Base-by-base conservation (phyloP, 2,329 filamentous ascomycete genomes). In the Phyllosticta citriasiana region DNA sequence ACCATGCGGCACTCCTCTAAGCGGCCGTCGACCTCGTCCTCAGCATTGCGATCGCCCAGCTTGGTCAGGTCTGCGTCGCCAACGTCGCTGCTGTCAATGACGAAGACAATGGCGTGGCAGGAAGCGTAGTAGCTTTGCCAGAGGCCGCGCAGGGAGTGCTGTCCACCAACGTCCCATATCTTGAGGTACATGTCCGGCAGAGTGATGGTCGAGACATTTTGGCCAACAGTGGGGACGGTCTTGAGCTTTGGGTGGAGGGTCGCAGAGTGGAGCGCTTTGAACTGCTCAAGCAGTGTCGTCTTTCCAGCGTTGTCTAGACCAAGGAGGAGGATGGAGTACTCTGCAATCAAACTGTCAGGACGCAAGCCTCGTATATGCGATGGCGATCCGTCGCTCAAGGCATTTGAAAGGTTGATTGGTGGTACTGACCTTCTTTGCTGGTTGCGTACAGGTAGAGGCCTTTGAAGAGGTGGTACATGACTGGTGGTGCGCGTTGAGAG, bases 301-400 rank as follows among this genome's bases (percentile, higher is more conserved):
- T 97, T 97, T 75, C 94, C 94, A 64, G 94, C 94, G 73, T 97
- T 97, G 80, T 97, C 94, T 71, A 97, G 89, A 65, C 94, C 94
- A 69, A 97, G 89, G 67, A 97, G 88, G 71, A 97, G 90, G 70
- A 97, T 90, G 24, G 93, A 97, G 81, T 97, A 97, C 79, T 97
- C 93, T 94, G 30, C 55, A 50, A 50, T 56, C 30, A 47, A 51
- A 52, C 19, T 26, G 19, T 22, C 50, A 26, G 40, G 14, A 47
- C 19, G 52, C 10, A 53, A 47, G 19, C 52, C 55, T 65, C 40
- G 40, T 47, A n/a, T n/a, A n/a, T 47, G 40, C 40, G 60, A 51
- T 52, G 16, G 40, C 40, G 1, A 24, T 40, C 40, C 50, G 30
- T 4, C 26, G 35, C 27, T 52, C 26, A 54, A 54, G 35, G 54